phyloP scores from a whole-genome alignment of 345 rosid species.

The Camelina neglecta region DNA sequence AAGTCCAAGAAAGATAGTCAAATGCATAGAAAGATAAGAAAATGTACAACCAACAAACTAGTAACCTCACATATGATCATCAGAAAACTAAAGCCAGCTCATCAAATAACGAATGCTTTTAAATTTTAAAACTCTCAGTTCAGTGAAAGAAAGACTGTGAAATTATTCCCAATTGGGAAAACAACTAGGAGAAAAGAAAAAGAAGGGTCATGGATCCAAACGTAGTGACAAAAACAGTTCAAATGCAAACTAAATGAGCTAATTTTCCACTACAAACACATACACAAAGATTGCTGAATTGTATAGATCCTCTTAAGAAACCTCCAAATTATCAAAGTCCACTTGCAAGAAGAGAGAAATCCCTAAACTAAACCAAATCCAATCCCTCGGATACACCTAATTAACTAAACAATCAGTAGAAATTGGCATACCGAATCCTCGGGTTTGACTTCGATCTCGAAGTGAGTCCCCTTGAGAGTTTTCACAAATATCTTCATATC shows the following conservation, averaged over 20 bases:
- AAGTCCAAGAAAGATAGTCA: background rate
- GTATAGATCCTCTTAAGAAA: slow-evolving; percentile 4
- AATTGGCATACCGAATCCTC: slow-evolving; percentile 50
- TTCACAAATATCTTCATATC: slow-evolving; percentile 56
- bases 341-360: background rate
- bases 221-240: background rate
- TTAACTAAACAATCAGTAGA: background rate
- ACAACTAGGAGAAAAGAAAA: background rate
- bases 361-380: slow-evolving; percentile 19
- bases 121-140: background rate
- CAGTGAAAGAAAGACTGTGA: background rate
- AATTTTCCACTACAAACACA: background rate
- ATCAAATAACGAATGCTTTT: too few species aligned
- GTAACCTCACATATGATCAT: too few species aligned
- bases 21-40: background rate
- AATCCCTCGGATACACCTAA: background rate
- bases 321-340: background rate
- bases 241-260: slow-evolving; percentile 9
- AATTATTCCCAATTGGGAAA: background rate
- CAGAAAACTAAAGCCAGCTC: too few species aligned
- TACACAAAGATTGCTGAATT: slow-evolving; percentile 5
- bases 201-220: background rate
- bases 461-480: slow-evolving; percentile 58
- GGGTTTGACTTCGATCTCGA: slow-evolving; percentile 59
- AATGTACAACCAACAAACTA: background rate